These are phyloP conservation scores for Ceratocystis cacaofunesta DNA, from an alignment of 2,329 filamentous ascomycete genomes.

Conservation along the genomic window DNA sequence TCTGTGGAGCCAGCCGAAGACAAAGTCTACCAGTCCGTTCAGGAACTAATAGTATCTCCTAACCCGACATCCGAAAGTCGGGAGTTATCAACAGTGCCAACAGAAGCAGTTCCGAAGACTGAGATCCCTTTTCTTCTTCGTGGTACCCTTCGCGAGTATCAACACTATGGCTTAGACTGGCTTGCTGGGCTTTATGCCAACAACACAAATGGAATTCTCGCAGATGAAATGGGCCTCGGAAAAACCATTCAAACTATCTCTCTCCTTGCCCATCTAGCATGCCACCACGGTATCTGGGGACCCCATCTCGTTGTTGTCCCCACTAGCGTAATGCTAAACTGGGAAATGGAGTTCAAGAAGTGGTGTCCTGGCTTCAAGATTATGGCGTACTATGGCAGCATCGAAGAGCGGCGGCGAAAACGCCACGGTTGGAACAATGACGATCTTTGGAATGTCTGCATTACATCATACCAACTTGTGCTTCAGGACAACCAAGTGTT, in stretches of 20 bases:
- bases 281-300: conserved; percentile 82
- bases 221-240: conserved; percentile 95
- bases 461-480: conserved; percentile 94
- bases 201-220: conserved; percentile 86
- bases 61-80: background rate
- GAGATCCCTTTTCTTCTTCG: conserved; percentile 70
- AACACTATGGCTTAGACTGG: conserved; percentile 96
- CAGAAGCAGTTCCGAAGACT: conserved; percentile 36
- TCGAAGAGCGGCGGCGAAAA: conserved; percentile 83
- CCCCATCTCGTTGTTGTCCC: conserved; percentile 92
- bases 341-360: conserved; percentile 99
- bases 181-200: conserved; percentile 83
- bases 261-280: conserved; percentile 79
- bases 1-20: background rate
- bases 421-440: conserved; percentile 87
- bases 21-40: background rate
- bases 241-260: conserved; percentile 98
- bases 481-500: conserved; percentile 89
- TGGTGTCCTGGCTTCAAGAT: conserved; percentile 98
- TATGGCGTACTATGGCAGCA: conserved; percentile 86
- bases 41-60: background rate
- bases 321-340: conserved; percentile 96
- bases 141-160: conserved; percentile 84
- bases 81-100: conserved; percentile 19
- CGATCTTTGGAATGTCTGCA: conserved; percentile 90